phyloP scores from a whole-genome alignment of 441 rosid genomes.

The Kokia cookei region DNA sequence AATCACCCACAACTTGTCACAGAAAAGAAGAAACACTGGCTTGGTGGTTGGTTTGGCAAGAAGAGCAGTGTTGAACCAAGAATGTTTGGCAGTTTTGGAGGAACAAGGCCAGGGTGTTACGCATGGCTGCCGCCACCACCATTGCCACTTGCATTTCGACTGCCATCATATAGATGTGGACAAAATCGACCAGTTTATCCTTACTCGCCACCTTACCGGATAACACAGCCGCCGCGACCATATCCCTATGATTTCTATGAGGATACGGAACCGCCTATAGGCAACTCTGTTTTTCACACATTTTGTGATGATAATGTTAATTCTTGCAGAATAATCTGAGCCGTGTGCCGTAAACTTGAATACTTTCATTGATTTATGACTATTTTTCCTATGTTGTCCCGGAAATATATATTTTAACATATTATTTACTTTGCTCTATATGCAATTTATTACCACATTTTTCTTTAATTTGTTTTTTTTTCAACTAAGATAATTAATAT shows the following conservation, averaged over 20 bases:
- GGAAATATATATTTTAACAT: neutral
- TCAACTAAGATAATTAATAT: no score
- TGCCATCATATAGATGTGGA: neutral
- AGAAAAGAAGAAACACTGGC: neutral
- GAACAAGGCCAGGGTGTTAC: neutral
- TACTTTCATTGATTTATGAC: neutral
- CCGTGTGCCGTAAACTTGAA: neutral
- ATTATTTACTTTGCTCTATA: no score
- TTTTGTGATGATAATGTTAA: conserved; percentile 23
- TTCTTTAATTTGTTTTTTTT: no score
- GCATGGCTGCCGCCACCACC: neutral
- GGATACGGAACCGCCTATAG: neutral
- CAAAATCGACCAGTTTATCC: neutral
- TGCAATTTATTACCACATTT: neutral
- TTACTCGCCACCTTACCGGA: neutral
- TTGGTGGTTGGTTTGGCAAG: conserved; percentile 2
- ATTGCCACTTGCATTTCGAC: neutral
- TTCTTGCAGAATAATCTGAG: conserved; percentile 19
- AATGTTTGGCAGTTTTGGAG: neutral
- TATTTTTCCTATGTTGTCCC: neutral
- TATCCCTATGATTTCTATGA: conserved; percentile 15
- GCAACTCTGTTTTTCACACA: conserved; percentile 13
- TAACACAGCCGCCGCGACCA: neutral
- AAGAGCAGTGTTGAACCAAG: neutral
- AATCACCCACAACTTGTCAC: neutral